These are phyloP conservation scores for Syzygium oleosum DNA, from an alignment of 345 rosid species.

Conservation along the genomic window DNA sequence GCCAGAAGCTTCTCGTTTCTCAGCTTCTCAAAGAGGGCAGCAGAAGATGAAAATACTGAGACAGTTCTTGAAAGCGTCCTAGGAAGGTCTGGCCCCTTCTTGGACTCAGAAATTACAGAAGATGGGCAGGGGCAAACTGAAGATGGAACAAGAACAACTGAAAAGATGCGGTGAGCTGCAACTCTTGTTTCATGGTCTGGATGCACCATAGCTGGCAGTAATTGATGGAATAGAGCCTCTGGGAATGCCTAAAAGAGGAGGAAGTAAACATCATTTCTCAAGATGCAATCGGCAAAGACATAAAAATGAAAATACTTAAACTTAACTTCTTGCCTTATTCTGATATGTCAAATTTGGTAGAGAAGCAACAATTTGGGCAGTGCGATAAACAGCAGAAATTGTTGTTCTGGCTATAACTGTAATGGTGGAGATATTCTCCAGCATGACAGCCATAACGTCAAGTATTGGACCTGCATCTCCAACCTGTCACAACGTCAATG, in stretches of 20 bases:
- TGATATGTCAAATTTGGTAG: slow-evolving; percentile 75
- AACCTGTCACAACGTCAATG: slow-evolving; percentile 30
- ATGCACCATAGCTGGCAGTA: slow-evolving; percentile 93
- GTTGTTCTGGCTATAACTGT: slow-evolving; percentile 74
- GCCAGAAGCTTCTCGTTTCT: slow-evolving; percentile 41
- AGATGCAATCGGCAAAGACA: neutral
- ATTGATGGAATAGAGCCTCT: slow-evolving; percentile 88
- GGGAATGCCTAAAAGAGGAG: slow-evolving; percentile 64
- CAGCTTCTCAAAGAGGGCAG: slow-evolving; percentile 94
- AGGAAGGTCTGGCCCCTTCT: slow-evolving; percentile 50
- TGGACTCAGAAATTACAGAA: slow-evolving; percentile 24
- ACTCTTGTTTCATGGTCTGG: slow-evolving; percentile 87
- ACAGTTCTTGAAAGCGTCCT: slow-evolving; percentile 89
- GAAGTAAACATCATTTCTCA: neutral
- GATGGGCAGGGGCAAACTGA: slow-evolving; percentile 63
- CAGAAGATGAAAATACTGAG: slow-evolving; percentile 95
- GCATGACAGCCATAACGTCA: slow-evolving; percentile 79
- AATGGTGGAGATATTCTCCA: slow-evolving; percentile 81
- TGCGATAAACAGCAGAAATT: slow-evolving; percentile 70
- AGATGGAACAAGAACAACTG: slow-evolving; percentile 90
- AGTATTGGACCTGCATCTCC: slow-evolving; percentile 96
- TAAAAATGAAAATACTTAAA: neutral
- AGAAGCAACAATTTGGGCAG: slow-evolving; percentile 86
- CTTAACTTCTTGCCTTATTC: slow-evolving; percentile 50
- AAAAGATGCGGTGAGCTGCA: slow-evolving; percentile 90